Evolutionary conservation across 176 grass and related monocot genomes (phyloP), one percentile per base, ranked within the genome.

Genomic region (Oryza glumipatula): DNA sequence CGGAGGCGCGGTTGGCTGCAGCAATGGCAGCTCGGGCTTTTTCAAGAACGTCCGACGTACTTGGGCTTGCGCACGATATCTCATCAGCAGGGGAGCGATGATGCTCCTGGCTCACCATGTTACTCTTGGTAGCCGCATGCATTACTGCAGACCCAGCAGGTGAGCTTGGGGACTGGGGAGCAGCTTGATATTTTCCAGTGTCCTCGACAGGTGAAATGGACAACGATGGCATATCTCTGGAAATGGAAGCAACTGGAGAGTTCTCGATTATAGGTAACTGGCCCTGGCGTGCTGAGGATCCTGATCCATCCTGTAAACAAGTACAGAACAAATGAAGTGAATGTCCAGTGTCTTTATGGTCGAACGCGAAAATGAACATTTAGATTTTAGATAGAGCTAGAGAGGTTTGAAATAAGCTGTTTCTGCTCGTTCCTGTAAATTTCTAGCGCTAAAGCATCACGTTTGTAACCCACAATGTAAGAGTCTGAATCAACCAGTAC

Each of bases 21-120:
- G 88, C 88, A 52, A 99, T 96, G 52, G 93, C 93, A 74, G 83
- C 81, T 77, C 86, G 83, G 73, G 96, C 96, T 45, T 87, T 96
- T 74, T 94, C 86, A 6, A 99, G 82, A 5, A 86, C 91, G 26
- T 94, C 96, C 7, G 91, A 94, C 0, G 88, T 69, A 68, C 85
- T 91, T 84, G 70, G 87, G 70, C 30, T 81, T 23, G 79, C 21
- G 21, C 35, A 43, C 9, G 90, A 56, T 81, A 84, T 92, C 51
- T 92, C 84, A 8, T 72, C 63, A 6, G 77, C 24, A 47, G 81
- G 33, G 61, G 85, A 77, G 0, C 72, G 32, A 73, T 75, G 60
- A 78, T 82, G 54, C 64, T 84, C 83, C 66, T 58, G 76, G 13
- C 43, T 33, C 41, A 19, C 47, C 43, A 49, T 44, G 67, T 71